phyloP scores from a whole-genome alignment of 2,329 filamentous ascomycete genomes.

The Acrocalymma vagum region DNA sequence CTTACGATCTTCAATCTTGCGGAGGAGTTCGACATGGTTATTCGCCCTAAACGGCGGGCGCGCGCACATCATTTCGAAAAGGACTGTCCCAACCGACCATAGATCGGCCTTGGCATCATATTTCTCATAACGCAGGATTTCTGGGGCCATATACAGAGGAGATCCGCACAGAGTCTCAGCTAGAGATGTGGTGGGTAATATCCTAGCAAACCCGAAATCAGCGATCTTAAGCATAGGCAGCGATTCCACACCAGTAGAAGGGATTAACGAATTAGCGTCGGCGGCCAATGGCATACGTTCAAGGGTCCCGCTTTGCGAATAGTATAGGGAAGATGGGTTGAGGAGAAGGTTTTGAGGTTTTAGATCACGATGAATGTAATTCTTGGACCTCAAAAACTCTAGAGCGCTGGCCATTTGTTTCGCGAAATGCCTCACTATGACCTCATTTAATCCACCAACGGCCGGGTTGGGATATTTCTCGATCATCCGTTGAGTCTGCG shows the following conservation, averaged over 20 bases:
- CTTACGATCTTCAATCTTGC: conserved; percentile 88
- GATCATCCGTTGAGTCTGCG: conserved; percentile 88
- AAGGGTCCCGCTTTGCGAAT: conserved; percentile 57
- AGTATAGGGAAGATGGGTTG: conserved; percentile 79
- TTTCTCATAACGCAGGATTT: conserved; percentile 95
- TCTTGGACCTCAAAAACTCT: conserved; percentile 82
- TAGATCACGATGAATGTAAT: conserved; percentile 95
- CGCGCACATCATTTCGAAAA: conserved; percentile 94
- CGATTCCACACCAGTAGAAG: conserved; percentile 80
- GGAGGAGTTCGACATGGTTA: conserved; percentile 93
- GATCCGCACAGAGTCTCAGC: conserved; percentile 97
- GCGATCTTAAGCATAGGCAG: conserved; percentile 97
- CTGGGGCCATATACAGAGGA: conserved; percentile 97
- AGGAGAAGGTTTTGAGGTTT: conserved; percentile 96
- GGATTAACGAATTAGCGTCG: conserved; percentile 81
- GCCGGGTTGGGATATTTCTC: conserved; percentile 87
- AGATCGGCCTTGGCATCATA: conserved; percentile 97
- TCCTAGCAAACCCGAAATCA: conserved; percentile 97
- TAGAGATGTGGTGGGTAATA: conserved; percentile 87
- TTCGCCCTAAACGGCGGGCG: conserved; percentile 89
- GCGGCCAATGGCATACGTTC: conserved; percentile 76
- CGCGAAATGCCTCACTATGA: conserved; percentile 94
- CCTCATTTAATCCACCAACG: conserved; percentile 90
- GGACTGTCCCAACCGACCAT: conserved; percentile 95
- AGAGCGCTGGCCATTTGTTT: conserved; percentile 94